These are phyloP conservation scores for Heterobasidion parviporum DNA, from an alignment of 1,284 basidiomycete species.

Conservation along the genomic window DNA sequence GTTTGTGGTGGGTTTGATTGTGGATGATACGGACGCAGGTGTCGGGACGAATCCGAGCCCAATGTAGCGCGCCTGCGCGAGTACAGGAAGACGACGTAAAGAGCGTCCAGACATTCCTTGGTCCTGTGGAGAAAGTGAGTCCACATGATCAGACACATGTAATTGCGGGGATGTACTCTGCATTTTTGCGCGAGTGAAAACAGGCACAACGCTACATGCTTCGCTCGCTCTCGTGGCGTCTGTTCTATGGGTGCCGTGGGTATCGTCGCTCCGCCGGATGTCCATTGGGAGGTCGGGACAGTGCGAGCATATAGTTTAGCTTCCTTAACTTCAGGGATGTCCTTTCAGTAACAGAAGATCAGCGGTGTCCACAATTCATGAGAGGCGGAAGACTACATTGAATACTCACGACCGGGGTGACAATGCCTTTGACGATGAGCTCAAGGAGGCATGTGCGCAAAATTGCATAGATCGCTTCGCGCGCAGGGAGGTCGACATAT, in stretches of 20 bases:
- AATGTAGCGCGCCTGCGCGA: conserved; percentile 83
- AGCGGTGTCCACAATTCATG: background rate
- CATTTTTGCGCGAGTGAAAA: conserved; percentile 64
- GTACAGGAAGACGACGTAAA: conserved; percentile 82
- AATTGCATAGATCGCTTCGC: conserved; percentile 91
- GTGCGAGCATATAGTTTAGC: conserved; percentile 49
- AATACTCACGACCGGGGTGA: conserved; percentile 45
- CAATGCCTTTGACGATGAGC: conserved; percentile 68
- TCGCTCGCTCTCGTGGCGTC: conserved; percentile 33
- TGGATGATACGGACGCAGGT: background rate
- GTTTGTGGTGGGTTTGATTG: conserved; percentile 7
- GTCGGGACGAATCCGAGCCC: conserved; percentile 31
- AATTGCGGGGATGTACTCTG: conserved; percentile 43
- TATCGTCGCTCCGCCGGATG: too few species aligned
- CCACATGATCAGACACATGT: background rate
- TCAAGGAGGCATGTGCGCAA: conserved; percentile 79
- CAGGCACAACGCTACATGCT: conserved; percentile 50
- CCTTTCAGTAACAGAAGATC: background rate
- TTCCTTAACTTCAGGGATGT: conserved; percentile 20
- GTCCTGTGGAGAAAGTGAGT: conserved; percentile 22
- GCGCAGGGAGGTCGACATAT: conserved; percentile 85
- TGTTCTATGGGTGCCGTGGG: background rate
- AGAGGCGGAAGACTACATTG: background rate
- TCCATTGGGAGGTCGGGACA: conserved; percentile 13
- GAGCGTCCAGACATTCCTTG: conserved; percentile 88